Evolutionary conservation across 495 filamentous ascomycete species (phyloP), one percentile per base, ranked within the genome.

Genomic region (Penicillium crystallinum): DNA sequence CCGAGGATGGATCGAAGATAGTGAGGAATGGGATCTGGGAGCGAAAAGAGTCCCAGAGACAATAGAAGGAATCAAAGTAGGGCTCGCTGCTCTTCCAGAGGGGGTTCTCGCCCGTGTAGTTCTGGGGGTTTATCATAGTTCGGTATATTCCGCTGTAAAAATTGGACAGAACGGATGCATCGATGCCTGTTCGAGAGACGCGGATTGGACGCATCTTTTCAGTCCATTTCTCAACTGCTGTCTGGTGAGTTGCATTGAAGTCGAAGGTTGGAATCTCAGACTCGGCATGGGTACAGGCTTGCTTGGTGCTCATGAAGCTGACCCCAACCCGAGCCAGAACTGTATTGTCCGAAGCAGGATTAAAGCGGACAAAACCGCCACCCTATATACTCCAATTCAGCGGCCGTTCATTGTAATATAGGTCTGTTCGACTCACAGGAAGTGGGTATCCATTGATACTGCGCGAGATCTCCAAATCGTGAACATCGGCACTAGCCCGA

Each of bases 81-180:
- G 87, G 87, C 70, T 90, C 86, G 2, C 53, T 57, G 19, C 85
- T 87, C 4, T 58, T 61, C 86, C 87, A 90, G 1, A 81, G 68
- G 0, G 86, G 85, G 49, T 89, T 89, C 58, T 89, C 87, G 1
- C 85, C 85, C 0, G 86, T 89, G 40, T 83, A 81, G 61, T 91
- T 85, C 30, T 86, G 85, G 0, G 87, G 87, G 27, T 88, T 77
- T 19, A 89, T 63, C 81, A 89, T 87, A 21, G 74, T 75, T 10
- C 74, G 58, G 46, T 77, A 77, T 12, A 77, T 71, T 1, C 72
- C 72, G 55, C 71, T 74, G 75, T 83, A 70, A 80, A 88, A 57
- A 80, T 65, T 56, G 70, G 80, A 53, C 72, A 79, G 64, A 77
- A 89, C 46, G 77, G 76, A 59, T 74, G 71, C 49, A 75, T 84